Evolutionary conservation across 768 basidiomycete genomes (phyloP).

Genomic region (Suillus plorans): DNA sequence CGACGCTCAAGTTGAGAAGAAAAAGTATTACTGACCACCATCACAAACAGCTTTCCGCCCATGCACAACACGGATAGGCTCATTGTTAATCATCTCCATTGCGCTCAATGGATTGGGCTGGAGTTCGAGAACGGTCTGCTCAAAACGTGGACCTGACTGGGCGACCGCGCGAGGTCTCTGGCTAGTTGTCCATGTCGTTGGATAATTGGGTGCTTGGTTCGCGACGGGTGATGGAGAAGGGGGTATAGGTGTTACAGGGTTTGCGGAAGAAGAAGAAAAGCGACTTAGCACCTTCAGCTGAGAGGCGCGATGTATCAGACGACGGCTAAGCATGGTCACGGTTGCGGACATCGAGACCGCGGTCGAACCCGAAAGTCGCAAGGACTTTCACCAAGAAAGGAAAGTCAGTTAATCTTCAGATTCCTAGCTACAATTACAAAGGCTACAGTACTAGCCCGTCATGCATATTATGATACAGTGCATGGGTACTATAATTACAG

Average conservation of each 20-base stretch:
- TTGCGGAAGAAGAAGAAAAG: slow-evolving; percentile 21
- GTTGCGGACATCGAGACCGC: slow-evolving; percentile 10
- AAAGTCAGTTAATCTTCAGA: slow-evolving; percentile 3
- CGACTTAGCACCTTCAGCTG: slow-evolving; percentile 18
- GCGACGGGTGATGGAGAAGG: slow-evolving; percentile 32
- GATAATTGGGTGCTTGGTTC: slow-evolving; percentile 81
- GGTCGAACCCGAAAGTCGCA: slow-evolving; percentile 5
- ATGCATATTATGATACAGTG: background rate
- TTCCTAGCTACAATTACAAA: background rate
- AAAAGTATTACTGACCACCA: slow-evolving; percentile 67
- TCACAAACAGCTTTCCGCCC: slow-evolving; percentile 90
- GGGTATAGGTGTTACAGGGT: slow-evolving; percentile 12
- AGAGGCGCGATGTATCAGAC: slow-evolving; percentile 19
- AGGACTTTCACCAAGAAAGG: slow-evolving; percentile 14
- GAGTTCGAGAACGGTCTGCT: slow-evolving; percentile 84
- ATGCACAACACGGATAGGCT: slow-evolving; percentile 80
- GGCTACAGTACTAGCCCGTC: background rate
- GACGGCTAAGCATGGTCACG: slow-evolving; percentile 34
- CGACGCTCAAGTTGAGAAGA: slow-evolving; percentile 3
- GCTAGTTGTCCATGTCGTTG: slow-evolving; percentile 80
- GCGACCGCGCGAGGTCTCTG: slow-evolving; percentile 69
- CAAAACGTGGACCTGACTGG: slow-evolving; percentile 77
- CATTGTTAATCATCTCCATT: slow-evolving; percentile 84
- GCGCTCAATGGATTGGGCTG: slow-evolving; percentile 91
- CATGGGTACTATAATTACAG: background rate